Conservation (phyloP, 2,329 filamentous ascomycete genomes). For the Hirsutella rhossiliensis region DNA sequence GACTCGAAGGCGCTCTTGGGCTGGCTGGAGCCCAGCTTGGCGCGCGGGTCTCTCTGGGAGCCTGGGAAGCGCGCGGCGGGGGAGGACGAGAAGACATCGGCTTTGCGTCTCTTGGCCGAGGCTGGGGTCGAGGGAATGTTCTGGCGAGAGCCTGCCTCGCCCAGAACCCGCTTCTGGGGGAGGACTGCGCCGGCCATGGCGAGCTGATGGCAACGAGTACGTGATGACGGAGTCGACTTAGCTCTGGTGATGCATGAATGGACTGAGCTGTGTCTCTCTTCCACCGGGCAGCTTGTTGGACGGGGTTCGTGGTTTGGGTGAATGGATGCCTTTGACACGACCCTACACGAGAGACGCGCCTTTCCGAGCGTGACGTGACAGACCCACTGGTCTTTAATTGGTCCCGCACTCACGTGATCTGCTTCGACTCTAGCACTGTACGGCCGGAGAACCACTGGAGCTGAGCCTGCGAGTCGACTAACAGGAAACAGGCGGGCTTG, state of each 20-base stretch:
- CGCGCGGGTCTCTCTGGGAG: constrained; percentile 49
- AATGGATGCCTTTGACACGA: neutral
- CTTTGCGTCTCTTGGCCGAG: constrained; percentile 70
- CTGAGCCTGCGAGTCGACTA: no score
- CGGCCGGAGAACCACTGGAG: neutral
- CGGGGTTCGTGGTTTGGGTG: neutral
- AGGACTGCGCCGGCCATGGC: constrained; percentile 38
- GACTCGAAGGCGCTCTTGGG: constrained; percentile 87
- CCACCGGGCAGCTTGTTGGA: neutral
- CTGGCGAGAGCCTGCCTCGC: constrained; percentile 52
- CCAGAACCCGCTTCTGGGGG: constrained; percentile 63
- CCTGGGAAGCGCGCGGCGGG: constrained; percentile 46
- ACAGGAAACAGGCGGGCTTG: no score
- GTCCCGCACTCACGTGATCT: neutral
- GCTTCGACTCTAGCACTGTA: neutral
- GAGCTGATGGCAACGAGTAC: neutral
- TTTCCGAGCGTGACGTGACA: constrained; percentile 23
- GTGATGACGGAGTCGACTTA: neutral
- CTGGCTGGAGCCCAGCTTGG: constrained; percentile 58
- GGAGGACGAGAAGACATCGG: constrained; percentile 50
- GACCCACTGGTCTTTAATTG: constrained; percentile 13
- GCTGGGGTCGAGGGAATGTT: constrained; percentile 46
- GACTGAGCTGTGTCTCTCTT: no score
- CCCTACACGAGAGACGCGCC: constrained; percentile 17
- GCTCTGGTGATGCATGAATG: no score